Conservation (phyloP, 2,329 filamentous ascomycete genomes). For the Hirsutella thompsonii region DNA sequence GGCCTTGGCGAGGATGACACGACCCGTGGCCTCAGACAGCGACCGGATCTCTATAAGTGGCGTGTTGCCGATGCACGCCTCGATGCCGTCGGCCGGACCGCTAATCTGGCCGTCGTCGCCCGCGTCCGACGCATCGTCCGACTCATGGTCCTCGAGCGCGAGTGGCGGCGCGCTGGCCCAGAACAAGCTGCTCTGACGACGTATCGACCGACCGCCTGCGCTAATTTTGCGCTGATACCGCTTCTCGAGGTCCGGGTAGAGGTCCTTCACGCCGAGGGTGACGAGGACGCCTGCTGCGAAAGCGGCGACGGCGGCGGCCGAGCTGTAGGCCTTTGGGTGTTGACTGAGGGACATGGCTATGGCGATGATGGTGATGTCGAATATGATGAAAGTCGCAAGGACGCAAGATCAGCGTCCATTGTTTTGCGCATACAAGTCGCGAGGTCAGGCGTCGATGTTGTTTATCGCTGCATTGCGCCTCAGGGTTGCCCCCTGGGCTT, state of each 20-base stretch:
- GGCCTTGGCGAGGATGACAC: conserved; percentile 83
- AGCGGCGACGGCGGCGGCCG: conserved; percentile 53
- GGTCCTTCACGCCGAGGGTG: conserved; percentile 66
- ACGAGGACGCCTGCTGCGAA: conserved; percentile 68
- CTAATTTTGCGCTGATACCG: conserved; percentile 39
- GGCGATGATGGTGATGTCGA: background rate
- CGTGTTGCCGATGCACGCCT: conserved; percentile 87
- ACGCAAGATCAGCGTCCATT: no score
- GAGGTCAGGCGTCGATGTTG: background rate
- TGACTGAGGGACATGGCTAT: conserved; percentile 43
- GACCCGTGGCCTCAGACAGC: conserved; percentile 75
- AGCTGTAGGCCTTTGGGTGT: conserved; percentile 49
- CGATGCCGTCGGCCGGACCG: conserved; percentile 55
- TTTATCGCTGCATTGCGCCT: no score
- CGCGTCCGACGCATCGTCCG: background rate
- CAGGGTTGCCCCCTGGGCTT: background rate
- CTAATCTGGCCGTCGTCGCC: background rate
- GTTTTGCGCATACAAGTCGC: no score
- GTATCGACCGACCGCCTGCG: conserved; percentile 3
- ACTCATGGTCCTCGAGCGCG: conserved; percentile 34
- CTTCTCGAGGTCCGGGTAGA: conserved; percentile 62
- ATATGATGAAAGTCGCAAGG: no score
- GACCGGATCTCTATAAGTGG: conserved; percentile 78
- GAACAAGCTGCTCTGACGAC: conserved; percentile 30
- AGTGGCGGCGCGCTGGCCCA: conserved; percentile 31